Percentiles rank a stretch among this genome's conserved stretches.
These are phyloP conservation scores for Fusarium circinatum DNA, from an alignment of 2,329 filamentous ascomycete genomes.

Conservation along the genomic window DNA sequence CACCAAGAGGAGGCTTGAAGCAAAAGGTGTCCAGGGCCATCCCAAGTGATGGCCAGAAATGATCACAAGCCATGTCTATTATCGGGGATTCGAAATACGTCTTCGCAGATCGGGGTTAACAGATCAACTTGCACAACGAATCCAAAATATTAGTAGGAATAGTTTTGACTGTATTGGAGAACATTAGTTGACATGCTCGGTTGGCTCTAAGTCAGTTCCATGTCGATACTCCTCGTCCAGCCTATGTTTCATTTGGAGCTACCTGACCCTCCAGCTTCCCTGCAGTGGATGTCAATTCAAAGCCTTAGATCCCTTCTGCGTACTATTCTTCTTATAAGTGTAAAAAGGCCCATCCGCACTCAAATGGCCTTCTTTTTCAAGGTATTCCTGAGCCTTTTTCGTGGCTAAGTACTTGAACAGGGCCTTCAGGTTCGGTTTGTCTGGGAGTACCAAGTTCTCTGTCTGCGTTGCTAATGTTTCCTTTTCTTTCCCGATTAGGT, in stretches of 20 bases:
- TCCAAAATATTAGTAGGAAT: accelerated
- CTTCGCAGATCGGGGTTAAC: background rate
- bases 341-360: background rate
- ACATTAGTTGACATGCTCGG: accelerated
- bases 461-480: too few species aligned
- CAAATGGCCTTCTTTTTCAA: too few species aligned
- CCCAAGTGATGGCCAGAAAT: too few species aligned
- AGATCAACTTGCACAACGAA: background rate
- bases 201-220: background rate
- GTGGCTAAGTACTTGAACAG: too few species aligned
- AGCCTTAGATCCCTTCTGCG: background rate
- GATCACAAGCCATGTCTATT: background rate
- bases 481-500: too few species aligned
- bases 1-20: too few species aligned
- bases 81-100: background rate
- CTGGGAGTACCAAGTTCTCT: too few species aligned
- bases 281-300: background rate
- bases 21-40: background rate
- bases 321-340: background rate
- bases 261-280: background rate
- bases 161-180: background rate
- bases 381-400: too few species aligned
- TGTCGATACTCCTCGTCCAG: background rate
- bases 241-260: background rate
- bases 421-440: too few species aligned